These are phyloP conservation scores for Teunomyces lycoperdinae DNA, from an alignment of 805 yeast species.

Conservation along the genomic window DNA sequence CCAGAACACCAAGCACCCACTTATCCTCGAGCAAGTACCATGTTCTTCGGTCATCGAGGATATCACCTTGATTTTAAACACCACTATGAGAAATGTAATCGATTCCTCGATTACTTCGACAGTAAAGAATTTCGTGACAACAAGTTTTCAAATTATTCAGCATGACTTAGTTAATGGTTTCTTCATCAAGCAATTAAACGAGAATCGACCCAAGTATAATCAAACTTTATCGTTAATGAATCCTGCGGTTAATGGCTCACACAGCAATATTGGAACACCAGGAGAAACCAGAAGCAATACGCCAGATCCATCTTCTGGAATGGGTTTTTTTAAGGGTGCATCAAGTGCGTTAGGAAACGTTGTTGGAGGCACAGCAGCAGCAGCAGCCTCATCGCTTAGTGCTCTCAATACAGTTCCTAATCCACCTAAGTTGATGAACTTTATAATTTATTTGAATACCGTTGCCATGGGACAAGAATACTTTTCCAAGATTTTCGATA, in stretches of 20 bases:
- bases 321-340: constrained; percentile 44
- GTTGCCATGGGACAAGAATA: constrained; percentile 62
- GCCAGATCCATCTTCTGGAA: constrained; percentile 16
- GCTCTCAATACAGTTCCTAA: constrained; percentile 26
- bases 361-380: constrained; percentile 26
- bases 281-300: constrained; percentile 27
- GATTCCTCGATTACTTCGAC: constrained; percentile 67
- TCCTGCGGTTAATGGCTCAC: constrained; percentile 3
- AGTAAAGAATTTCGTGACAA: constrained; percentile 52
- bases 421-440: constrained; percentile 51
- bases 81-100: constrained; percentile 60
- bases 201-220: constrained; percentile 42
- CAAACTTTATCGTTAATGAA: constrained; percentile 22
- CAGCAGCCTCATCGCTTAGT: constrained; percentile 17
- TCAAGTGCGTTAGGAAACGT: constrained; percentile 44
- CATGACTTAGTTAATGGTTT: constrained; percentile 59
- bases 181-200: constrained; percentile 31
- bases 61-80: constrained; percentile 67
- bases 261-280: constrained; percentile 20
- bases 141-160: constrained; percentile 58
- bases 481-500: constrained; percentile 50
- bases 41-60: constrained; percentile 87
- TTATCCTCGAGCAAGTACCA: constrained; percentile 51
- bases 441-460: constrained; percentile 69
- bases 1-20: background rate